Evolutionary conservation across 306 rosid species (phyloP).

Genomic region (Vigna mungo): DNA sequence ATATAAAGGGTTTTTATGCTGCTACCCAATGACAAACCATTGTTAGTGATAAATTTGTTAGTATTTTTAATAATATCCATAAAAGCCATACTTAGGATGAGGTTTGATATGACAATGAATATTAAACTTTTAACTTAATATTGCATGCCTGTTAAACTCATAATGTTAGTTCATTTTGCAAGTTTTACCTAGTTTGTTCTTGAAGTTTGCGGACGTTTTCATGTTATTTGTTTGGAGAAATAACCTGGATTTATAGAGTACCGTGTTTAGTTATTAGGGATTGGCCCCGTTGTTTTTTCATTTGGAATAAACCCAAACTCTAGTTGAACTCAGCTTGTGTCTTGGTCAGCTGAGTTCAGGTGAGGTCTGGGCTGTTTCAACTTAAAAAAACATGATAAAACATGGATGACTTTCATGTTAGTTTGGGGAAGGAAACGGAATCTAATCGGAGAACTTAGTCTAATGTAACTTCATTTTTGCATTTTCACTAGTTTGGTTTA

Average conservation of each 20-base stretch:
- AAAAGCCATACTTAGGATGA: background rate
- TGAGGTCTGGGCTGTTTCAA: no score
- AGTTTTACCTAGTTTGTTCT: background rate
- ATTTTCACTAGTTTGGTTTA: background rate
- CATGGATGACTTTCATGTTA: slow-evolving; percentile 1
- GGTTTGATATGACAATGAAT: background rate
- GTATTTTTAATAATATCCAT: background rate
- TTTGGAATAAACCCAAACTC: no score
- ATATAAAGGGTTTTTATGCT: no score
- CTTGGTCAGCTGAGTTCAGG: no score
- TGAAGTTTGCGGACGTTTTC: background rate
- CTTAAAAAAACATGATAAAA: background rate
- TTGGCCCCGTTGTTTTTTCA: background rate
- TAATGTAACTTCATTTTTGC: slow-evolving; percentile 2
- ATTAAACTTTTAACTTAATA: background rate
- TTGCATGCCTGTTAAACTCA: background rate
- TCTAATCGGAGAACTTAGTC: background rate
- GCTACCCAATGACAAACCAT: background rate
- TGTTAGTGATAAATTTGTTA: background rate
- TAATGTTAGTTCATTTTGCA: background rate
- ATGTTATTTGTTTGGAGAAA: background rate
- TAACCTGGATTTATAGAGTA: background rate
- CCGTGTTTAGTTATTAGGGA: slow-evolving; percentile 22
- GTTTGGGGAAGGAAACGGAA: slow-evolving; percentile 1
- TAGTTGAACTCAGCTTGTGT: no score